Evolutionary conservation across 139 green algal genomes (phyloP).

Genomic region (Marvania coccoides): DNA sequence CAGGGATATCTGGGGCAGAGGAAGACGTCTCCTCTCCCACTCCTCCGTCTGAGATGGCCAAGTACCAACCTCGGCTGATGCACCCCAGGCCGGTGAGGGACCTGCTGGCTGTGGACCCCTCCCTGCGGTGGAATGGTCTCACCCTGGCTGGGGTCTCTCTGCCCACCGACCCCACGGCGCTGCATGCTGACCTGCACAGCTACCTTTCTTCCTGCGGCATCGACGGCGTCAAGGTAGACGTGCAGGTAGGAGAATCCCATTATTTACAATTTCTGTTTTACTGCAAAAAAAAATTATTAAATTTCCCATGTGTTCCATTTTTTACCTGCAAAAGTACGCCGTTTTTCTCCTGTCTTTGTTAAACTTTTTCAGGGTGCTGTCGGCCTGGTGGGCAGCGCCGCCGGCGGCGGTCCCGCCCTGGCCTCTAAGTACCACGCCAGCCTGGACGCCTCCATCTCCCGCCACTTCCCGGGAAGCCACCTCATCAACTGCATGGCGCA

Average conservation of each 20-base stretch:
- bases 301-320: too few species aligned
- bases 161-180: slow-evolving; percentile 17
- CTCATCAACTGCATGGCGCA: slow-evolving; percentile 99
- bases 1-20: too few species aligned
- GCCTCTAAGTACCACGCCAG: slow-evolving; percentile 46
- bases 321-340: too few species aligned
- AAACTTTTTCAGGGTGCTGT: slow-evolving; percentile 51
- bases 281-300: too few species aligned
- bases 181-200: slow-evolving; percentile 48
- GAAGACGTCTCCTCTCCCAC: too few species aligned
- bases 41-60: not conserved
- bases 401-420: slow-evolving; percentile 47
- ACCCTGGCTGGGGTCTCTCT: slow-evolving; percentile 40
- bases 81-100: slow-evolving; percentile 21
- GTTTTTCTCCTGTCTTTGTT: too few species aligned
- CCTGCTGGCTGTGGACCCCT: slow-evolving; percentile 38
- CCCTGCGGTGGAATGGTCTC: slow-evolving; percentile 24
- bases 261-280: too few species aligned
- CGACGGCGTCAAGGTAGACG: slow-evolving; percentile 61
- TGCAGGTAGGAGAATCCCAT: too few species aligned
- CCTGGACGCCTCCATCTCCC: slow-evolving; percentile 63
- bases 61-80: slow-evolving; percentile 14
- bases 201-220: slow-evolving; percentile 43
- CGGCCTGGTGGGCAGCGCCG: slow-evolving; percentile 34
- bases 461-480: slow-evolving; percentile 83